Evolutionary conservation across 2,329 filamentous ascomycete species (phyloP), one percentile per base, ranked within the genome.

Genomic region (Trichoderma koningii): DNA sequence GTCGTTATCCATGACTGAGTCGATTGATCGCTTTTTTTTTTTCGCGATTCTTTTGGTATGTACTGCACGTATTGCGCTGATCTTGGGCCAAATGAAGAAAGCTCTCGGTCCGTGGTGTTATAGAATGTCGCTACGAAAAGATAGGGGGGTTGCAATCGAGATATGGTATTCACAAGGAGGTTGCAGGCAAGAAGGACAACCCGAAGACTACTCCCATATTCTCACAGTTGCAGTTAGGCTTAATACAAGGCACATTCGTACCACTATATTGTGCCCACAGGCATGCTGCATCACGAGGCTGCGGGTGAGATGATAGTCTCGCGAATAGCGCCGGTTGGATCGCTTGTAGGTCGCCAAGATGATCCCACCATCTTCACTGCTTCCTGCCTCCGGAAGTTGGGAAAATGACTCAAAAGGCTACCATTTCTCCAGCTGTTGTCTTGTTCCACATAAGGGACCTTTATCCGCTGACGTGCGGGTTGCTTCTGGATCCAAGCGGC

Each of bases 251-350:
- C 50, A 52, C 17, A 42, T 2, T n/a, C 21, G 6, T 42, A 15
- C 19, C 17, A 12, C 50, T 30, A 12, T 19, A 12, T 3, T 19
- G 34, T 21, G 34, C 52, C 14, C 14, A 21, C 38, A 30, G 34
- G 50, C 38, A 53, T 19, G 41, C 30, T 63, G 41, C 50, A 63
- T 63, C 59, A 55, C 60, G 50, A 45, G 50, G 17, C 34, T n/a
- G 50, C 19, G 38, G 34, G 59, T 62, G 23, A 21, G 14, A 45
- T 30, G 41, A 23, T 52, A 53, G 59, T 44, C n/a, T 19, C 59
- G n/a, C 21, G n/a, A 53, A 26, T 55, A 60, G 56, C 56, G 56
- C 26, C 56, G 56, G 34, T 38, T 38, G 34, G 12, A 38, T 14
- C 12, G 34, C 56, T 21, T 47, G 34, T 34, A 34, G 30, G 30